Evolutionary conservation across 2,329 filamentous ascomycete species (phyloP), one percentile per base, ranked within the genome.

Genomic region (Penicillium sumatraense): DNA sequence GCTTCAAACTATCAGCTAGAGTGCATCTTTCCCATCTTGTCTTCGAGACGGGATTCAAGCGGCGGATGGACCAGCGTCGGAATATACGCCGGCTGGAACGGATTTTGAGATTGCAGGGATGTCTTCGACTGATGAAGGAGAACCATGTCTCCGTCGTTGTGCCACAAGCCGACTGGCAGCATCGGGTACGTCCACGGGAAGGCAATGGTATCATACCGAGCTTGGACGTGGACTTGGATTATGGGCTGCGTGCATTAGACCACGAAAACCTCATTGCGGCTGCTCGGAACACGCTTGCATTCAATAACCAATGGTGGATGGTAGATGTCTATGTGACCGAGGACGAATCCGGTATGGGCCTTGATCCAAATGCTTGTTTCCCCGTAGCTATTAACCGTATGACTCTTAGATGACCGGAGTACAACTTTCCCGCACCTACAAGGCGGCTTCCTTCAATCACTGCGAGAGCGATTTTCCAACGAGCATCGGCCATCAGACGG

Each of bases 291-390:
- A 33, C 11, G 24, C 52, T 58, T 11, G 44, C 18, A 2, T 18
- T 27, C 1, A 33, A 33, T 5, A 52, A 51, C 42, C 44, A 38
- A 14, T 58, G 52, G 52, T 58, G 49, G 52, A 31, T 58, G 14
- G 52, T 56, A 9, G 56, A 58, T 50, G 49, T 55, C 9, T 58
- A 53, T 14, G 52, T 58, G 45, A 48, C 44, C 20, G 49, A 49
- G 6, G 38, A 51, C n/a, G 38, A 51, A 44, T 38, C 35, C n/a
- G 20, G 38, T 41, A 23, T 41, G 38, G 5, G 16, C 35, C 3
- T 38, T 38, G n/a, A 18, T 38, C 16, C 5, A 5, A 38, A 20
- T 7, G 35, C 21, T 41, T 23, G 7, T 3, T 23, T 3, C 9
- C 20, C 38, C 7, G 20, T 41, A 13, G 13, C 38, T 41, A 24